A percentile compares a stretch with the other conserved stretches of the same genome.
Conservation (phyloP, 176 grass and related monocot species). For the Carex scoparia region DNA sequence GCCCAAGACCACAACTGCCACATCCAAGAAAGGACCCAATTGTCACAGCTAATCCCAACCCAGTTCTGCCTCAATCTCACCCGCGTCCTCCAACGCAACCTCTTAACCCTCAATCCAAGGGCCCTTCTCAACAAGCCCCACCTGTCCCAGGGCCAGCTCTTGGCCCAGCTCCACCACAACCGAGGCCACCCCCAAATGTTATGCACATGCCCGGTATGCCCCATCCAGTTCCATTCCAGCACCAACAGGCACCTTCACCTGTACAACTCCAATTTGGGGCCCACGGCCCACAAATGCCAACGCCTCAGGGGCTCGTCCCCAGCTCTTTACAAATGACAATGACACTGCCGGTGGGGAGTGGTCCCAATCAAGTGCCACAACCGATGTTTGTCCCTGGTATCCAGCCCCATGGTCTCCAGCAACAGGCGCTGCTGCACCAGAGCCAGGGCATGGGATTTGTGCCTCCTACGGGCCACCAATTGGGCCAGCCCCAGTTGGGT, state of each 20-base stretch:
- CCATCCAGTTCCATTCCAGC: conserved; percentile 37
- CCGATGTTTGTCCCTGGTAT: conserved; percentile 56
- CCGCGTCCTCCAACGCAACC: conserved; percentile 13
- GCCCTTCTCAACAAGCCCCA: conserved; percentile 32
- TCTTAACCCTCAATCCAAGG: conserved; percentile 33
- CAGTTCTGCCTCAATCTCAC: conserved; percentile 17
- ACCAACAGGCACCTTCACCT: conserved; percentile 33
- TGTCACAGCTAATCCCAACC: not conserved
- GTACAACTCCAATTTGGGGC: conserved; percentile 54
- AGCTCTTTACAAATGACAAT: conserved; percentile 81
- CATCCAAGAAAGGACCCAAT: conserved; percentile 12
- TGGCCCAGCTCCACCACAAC: conserved; percentile 35
- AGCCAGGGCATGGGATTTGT: conserved; percentile 54
- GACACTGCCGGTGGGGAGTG: conserved; percentile 43
- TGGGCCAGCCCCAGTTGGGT: conserved; percentile 48
- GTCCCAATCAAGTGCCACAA: conserved; percentile 44
- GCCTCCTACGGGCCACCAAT: conserved; percentile 37
- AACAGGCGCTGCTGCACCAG: conserved; percentile 68
- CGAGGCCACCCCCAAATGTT: conserved; percentile 34
- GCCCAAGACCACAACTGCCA: conserved; percentile 44
- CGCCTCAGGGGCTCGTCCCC: conserved; percentile 41
- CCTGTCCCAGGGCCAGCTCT: not conserved
- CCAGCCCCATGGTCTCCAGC: conserved; percentile 47
- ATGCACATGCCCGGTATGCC: conserved; percentile 32
- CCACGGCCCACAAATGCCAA: conserved; percentile 38